A percentile compares a stretch with the other conserved stretches of the same genome.
These are phyloP conservation scores for Ophiostoma angusticollis DNA, from an alignment of 2,329 filamentous ascomycete genomes.

Conservation along the genomic window DNA sequence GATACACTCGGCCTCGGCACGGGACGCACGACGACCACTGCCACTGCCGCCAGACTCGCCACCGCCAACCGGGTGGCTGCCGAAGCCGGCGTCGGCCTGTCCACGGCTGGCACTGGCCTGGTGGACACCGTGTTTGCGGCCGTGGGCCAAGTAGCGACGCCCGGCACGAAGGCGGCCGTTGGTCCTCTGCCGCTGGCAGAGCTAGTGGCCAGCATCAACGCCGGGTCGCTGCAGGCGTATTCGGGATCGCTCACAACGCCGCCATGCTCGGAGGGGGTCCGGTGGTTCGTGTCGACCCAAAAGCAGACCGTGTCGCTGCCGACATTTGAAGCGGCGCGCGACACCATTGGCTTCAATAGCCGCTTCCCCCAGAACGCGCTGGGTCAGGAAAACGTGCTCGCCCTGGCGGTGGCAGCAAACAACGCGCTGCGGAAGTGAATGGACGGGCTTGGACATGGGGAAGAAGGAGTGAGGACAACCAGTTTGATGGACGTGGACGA, in stretches of 20 bases:
- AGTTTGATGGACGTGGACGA: too few relatives aligned
- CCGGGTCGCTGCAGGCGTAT: conserved; percentile 29
- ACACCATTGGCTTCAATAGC: conserved; percentile 35
- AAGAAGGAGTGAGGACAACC: too few relatives aligned
- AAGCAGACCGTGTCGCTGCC: conserved; percentile 25
- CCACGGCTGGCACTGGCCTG: conserved; percentile 24
- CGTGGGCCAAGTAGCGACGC: conserved; percentile 27
- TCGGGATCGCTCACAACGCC: conserved; percentile 36
- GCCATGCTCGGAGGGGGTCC: conserved; percentile 34
- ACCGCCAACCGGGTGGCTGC: conserved; percentile 23
- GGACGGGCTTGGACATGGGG: too few relatives aligned
- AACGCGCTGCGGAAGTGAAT: too few relatives aligned
- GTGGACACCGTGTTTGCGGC: conserved; percentile 34
- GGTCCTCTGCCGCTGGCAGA: conserved; percentile 31
- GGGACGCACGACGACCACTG: neutral
- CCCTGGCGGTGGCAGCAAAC: too few relatives aligned
- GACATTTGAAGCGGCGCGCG: conserved; percentile 27
- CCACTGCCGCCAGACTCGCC: conserved; percentile 16
- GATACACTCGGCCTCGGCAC: too few relatives aligned
- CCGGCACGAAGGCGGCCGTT: conserved; percentile 28
- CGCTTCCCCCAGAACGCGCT: conserved; percentile 31
- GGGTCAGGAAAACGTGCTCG: conserved; percentile 25
- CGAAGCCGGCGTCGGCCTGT: conserved; percentile 4
- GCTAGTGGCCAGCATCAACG: conserved; percentile 24
- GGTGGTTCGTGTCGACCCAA: conserved; percentile 34